A percentile compares a stretch with the other conserved stretches of the same genome.
These are phyloP conservation scores for Borovskyia barvae DNA, from an alignment of 208 protist genomes.

Conservation along the genomic window DNA sequence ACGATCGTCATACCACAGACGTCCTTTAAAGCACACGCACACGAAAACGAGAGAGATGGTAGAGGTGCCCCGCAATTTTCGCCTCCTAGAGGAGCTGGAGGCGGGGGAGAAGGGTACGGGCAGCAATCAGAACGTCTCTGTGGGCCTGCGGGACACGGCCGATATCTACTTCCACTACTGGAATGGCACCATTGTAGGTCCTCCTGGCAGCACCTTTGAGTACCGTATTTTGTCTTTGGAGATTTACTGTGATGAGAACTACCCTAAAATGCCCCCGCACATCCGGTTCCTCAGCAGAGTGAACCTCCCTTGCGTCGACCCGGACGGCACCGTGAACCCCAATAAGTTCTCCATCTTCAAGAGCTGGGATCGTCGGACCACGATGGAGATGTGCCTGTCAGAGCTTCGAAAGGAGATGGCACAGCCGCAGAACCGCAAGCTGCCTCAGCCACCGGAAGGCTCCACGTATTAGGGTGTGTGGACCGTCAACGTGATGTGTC, in stretches of 20 bases:
- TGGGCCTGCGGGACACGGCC: conserved; percentile 83
- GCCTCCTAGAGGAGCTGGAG: conserved; percentile 88
- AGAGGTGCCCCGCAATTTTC: conserved; percentile 91
- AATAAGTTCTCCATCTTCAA: conserved; percentile 71
- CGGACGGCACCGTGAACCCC: conserved; percentile 76
- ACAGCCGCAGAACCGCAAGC: conserved; percentile 74
- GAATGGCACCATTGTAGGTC: conserved; percentile 91
- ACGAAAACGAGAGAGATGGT: too few relatives aligned
- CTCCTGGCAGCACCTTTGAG: conserved; percentile 86
- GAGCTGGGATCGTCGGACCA: conserved; percentile 76
- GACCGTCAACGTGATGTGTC: too few relatives aligned
- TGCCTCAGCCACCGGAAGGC: conserved; percentile 82
- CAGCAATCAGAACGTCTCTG: conserved; percentile 85
- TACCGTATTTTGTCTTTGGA: conserved; percentile 86
- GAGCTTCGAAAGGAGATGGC: conserved; percentile 87
- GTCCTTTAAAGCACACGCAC: too few relatives aligned
- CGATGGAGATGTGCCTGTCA: conserved; percentile 88
- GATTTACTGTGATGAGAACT: conserved; percentile 90
- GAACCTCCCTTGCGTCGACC: conserved; percentile 83
- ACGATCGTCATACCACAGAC: too few relatives aligned
- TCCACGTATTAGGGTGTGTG: conserved; percentile 46
- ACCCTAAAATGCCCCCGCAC: conserved; percentile 82
- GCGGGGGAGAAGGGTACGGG: conserved; percentile 89
- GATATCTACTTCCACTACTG: conserved; percentile 92
- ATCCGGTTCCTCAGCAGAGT: conserved; percentile 84